These are phyloP conservation scores for Chenopodium formosanum DNA, from an alignment of 148 eudicot species.

Conservation along the genomic window DNA sequence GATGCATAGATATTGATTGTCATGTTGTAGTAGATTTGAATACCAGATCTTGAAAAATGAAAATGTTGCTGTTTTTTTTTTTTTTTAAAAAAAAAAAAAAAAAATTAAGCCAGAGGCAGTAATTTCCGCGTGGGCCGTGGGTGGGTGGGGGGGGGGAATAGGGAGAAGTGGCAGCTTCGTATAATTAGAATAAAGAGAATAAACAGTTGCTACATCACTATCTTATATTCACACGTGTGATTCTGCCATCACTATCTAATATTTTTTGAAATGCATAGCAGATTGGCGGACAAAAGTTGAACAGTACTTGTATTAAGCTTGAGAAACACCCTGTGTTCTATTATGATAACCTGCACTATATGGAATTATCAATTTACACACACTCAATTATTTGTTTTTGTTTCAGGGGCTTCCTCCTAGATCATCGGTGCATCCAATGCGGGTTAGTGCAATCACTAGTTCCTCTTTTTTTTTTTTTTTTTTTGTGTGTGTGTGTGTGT, in stretches of 20 bases:
- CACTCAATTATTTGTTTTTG: constrained; percentile 13
- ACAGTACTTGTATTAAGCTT: neutral
- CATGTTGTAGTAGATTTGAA: neutral
- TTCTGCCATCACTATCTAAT: neutral
- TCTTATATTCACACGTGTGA: neutral
- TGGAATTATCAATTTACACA: neutral
- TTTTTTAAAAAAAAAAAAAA: no score
- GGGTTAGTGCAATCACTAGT: constrained; percentile 55
- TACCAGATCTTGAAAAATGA: neutral
- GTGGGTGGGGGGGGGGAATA: no score
- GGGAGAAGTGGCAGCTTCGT: no score
- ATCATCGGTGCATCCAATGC: constrained; percentile 97
- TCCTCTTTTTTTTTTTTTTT: neutral
- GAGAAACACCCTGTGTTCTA: neutral
- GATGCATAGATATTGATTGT: neutral
- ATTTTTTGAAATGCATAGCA: neutral
- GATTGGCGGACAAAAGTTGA: neutral
- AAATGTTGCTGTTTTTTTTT: neutral
- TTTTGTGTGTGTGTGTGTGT: no score
- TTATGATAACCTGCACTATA: neutral
- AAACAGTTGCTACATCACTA: neutral
- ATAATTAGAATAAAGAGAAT: no score
- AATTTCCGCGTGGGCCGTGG: neutral
- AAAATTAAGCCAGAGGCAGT: neutral
- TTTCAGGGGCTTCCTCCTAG: constrained; percentile 94